phyloP scores from a whole-genome alignment of 331 rosid species.

The Telfairia occidentalis region DNA sequence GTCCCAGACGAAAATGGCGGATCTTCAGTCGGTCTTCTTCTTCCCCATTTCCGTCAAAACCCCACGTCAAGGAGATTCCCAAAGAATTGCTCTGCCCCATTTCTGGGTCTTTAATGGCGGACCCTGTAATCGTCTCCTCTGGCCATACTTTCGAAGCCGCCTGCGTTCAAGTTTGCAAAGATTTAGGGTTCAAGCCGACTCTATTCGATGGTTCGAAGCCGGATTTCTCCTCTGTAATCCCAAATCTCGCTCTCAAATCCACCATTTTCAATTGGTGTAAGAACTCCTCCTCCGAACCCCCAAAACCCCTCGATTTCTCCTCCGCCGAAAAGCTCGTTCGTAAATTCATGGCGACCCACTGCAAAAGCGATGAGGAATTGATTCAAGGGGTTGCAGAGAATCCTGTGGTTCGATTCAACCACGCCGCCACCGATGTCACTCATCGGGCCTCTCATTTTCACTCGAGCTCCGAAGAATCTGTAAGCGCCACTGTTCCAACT shows the following conservation, averaged over 20 bases:
- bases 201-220: constrained; percentile 43
- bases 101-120: constrained; percentile 56
- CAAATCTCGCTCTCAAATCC: constrained; percentile 73
- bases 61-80: constrained; percentile 30
- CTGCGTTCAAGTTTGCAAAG: constrained; percentile 44
- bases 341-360: constrained; percentile 12
- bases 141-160: constrained; percentile 78
- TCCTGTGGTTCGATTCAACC: constrained; percentile 24
- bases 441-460: constrained; percentile 23
- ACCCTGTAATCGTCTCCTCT: constrained; percentile 80
- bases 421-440: constrained; percentile 35
- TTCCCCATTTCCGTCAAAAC: constrained; percentile 20
- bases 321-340: constrained; percentile 37
- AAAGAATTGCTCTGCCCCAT: constrained; percentile 78
- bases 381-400: constrained; percentile 22
- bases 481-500: constrained; percentile 17
- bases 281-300: constrained; percentile 21
- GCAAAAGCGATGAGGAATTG: constrained; percentile 13
- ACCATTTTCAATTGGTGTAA: constrained; percentile 66
- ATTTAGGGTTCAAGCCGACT: constrained; percentile 37
- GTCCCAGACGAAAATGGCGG: constrained; percentile 55
- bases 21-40: constrained; percentile 32
- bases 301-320: constrained; percentile 24
- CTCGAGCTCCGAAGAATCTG: constrained; percentile 56
- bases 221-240: constrained; percentile 61